Base-by-base conservation (phyloP, 2,329 filamentous ascomycete species). In the Nemania sp. region DNA sequence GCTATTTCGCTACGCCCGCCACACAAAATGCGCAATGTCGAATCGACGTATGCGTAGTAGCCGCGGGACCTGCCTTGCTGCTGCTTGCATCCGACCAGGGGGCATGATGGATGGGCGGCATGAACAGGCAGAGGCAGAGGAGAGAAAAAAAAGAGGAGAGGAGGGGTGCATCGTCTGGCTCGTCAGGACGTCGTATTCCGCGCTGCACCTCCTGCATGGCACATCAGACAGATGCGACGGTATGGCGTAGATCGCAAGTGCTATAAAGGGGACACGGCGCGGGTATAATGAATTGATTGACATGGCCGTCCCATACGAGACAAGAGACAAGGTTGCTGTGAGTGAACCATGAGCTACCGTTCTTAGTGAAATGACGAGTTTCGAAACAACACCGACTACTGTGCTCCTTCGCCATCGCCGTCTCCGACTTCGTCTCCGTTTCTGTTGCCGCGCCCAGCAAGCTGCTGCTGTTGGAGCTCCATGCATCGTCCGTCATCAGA, bases 141-240 rank as follows among this genome's bases (percentile, higher is more conserved):
- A n/a, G n/a, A n/a, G n/a, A n/a, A n/a, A n/a, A n/a, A n/a, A n/a
- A n/a, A n/a, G n/a, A n/a, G n/a, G n/a, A n/a, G n/a, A n/a, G n/a
- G n/a, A n/a, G 20, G 23, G n/a, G 15, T 48, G 31, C 55, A 45
- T 54, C 55, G 39, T 34, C 47, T 51, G 55, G 44, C 34, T 42
- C 39, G 22, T 40, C 24, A 52, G 41, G 39, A 49, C 46, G 57
- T 59, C 46, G 54, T 47, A 54, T 59, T 59, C 57, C 50, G 54
- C 50, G 39, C 40, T 40, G 36, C 47, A 40, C 46, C 53, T 40
- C 56, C 56, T 57, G 53, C 54, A 53, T 50, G 33, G 47, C 50
- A 42, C 43, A 57, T 50, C 47, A 47, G 48, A 49, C 28, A 41
- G 20, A 54, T 57, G 47, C 44, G 33, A 57, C 50, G 33, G 37